Conservation (phyloP, 371 early-diverging fungal species). For the Actinomortierella wolfii region DNA sequence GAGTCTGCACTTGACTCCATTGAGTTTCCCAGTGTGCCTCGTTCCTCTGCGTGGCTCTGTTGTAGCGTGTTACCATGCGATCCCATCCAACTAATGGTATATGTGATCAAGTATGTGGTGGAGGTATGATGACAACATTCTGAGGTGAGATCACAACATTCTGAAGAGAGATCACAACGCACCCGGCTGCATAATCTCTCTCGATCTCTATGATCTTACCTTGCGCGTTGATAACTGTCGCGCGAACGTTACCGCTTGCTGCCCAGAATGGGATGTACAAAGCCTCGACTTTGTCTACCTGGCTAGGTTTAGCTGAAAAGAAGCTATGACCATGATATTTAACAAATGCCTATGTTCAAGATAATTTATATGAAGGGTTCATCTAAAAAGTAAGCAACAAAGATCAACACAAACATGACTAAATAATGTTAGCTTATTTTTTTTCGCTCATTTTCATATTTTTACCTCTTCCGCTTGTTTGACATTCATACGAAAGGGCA, state of each 20-base stretch:
- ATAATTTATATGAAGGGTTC: not conserved
- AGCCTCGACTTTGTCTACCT: constrained; percentile 55
- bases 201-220: too few species aligned
- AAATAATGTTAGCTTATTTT: not conserved
- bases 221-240: constrained; percentile 61
- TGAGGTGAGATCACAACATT: too few species aligned
- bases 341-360: constrained; percentile 51
- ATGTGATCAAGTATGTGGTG: too few species aligned
- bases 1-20: constrained; percentile 57
- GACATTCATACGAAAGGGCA: constrained; percentile 62
- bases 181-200: too few species aligned
- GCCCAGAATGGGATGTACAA: constrained; percentile 66
- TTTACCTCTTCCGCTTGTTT: constrained; percentile 59
- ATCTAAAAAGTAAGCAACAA: not conserved
- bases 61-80: constrained; percentile 49
- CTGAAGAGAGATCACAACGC: too few species aligned
- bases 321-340: constrained; percentile 64
- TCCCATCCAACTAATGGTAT: constrained; percentile 32
- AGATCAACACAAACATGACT: not conserved
- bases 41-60: constrained; percentile 50
- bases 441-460: not conserved
- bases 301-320: constrained; percentile 54
- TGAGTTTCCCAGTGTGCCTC: constrained; percentile 59
- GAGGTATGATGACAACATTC: too few species aligned
- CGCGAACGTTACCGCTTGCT: constrained; percentile 54